Evolutionary conservation across 495 filamentous ascomycete species (phyloP), one percentile per base, ranked within the genome.

Genomic region (Penicillium paradoxum): DNA sequence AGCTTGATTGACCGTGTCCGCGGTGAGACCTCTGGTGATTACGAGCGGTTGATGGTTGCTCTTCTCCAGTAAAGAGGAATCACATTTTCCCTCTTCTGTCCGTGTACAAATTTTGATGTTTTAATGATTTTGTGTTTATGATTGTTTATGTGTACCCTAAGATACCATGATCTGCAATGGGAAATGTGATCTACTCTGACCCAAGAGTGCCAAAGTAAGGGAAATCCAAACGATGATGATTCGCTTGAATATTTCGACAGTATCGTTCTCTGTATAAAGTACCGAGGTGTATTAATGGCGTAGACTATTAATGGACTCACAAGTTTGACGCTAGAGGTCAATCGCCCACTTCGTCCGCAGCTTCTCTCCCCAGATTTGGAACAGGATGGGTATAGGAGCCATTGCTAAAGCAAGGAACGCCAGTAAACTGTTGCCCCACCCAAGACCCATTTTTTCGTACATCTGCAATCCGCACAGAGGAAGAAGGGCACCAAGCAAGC

Each of bases 1-100:
- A 82, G 81, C 59, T 68, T 96, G 47, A 68, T 77, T 0, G 66
- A 70, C 14, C 75, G 89, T 32, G 85, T 97, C 44, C 77, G 76
- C 53, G 83, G 85, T 1, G 92, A 97, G 75, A 93, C 89, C 3
- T 90, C 87, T 54, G 90, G 92, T 6, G 87, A 95, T 74, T 95
- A 92, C 51, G 78, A 88, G 73, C 81, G 71, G 58, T 62, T 76
- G 61, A 68, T 77, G 69, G 57, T 74, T 60, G 71, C 69, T 48
- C 38, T 76, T 49, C 47, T 76, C 49, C 59, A 70, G 57, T 76
- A 66, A 21, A 17, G 24, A 4, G 11, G 14, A 0, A 25, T n/a
- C n/a, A n/a, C n/a, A n/a, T n/a, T n/a, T n/a, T n/a, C n/a, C n/a
- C n/a, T n/a, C n/a, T 15, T 38, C 21, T 44, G 8, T 29, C 5